phyloP scores from a whole-genome alignment of 139 green algal genomes.

The Closterium sp. region DNA sequence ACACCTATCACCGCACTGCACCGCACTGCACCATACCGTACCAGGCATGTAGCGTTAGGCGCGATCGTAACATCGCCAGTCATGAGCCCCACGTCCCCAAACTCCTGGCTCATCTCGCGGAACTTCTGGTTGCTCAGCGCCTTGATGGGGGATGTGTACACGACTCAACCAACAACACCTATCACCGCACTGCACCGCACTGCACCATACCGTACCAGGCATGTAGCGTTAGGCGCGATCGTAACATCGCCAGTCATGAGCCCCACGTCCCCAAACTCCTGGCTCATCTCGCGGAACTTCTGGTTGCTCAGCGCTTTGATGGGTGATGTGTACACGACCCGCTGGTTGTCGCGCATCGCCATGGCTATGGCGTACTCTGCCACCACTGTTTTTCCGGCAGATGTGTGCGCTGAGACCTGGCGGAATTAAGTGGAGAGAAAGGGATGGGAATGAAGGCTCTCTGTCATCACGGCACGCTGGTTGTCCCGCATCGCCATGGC shows the following conservation, averaged over 20 bases:
- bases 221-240: conserved; percentile 82
- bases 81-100: conserved; percentile 83
- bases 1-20: not conserved
- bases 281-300: conserved; percentile 82
- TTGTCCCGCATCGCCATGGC: conserved; percentile 69
- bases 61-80: conserved; percentile 92
- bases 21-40: not conserved
- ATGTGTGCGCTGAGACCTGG: conserved; percentile 68
- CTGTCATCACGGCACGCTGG: conserved; percentile 62
- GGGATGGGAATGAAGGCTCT: too few relatives aligned
- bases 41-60: conserved; percentile 81
- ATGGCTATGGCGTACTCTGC: conserved; percentile 77
- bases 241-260: conserved; percentile 89
- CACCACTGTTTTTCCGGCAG: conserved; percentile 74
- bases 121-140: conserved; percentile 88
- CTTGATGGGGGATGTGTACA: conserved; percentile 77
- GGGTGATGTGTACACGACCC: conserved; percentile 81
- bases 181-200: too few relatives aligned
- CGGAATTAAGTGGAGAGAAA: conserved; percentile 39
- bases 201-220: conserved; percentile 60
- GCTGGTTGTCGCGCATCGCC: too few relatives aligned
- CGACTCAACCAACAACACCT: too few relatives aligned
- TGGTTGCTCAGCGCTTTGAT: conserved; percentile 83
- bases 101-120: conserved; percentile 83
- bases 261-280: conserved; percentile 86